Evolutionary conservation across 2,329 filamentous ascomycete species (phyloP).

Genomic region (Aspergillus sp.): DNA sequence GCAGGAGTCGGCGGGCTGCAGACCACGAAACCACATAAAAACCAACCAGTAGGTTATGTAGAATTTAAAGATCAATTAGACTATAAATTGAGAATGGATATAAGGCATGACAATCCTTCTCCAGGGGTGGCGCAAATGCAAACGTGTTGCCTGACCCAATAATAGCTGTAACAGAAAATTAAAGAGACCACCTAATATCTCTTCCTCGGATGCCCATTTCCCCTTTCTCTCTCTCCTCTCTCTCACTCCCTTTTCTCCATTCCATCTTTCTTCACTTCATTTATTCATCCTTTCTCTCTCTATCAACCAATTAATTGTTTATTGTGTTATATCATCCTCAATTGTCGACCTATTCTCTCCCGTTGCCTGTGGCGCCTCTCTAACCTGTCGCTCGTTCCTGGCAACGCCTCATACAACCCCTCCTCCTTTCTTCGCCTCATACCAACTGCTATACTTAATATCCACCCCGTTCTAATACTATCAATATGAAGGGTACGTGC

Average conservation of each 20-base stretch:
- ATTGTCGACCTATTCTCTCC: no score
- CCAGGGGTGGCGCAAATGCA: conserved; percentile 8
- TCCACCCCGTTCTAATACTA: conserved; percentile 1
- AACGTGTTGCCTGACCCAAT: conserved; percentile 5
- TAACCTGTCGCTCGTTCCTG: conserved; percentile 3
- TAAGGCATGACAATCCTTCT: neutral
- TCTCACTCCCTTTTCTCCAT: neutral
- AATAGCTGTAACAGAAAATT: no score
- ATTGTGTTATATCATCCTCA: no score
- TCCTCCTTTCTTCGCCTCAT: neutral
- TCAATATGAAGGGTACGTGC: conserved; percentile 41
- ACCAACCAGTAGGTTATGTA: no score
- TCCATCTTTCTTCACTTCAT: conserved; percentile 6
- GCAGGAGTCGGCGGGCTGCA: no score
- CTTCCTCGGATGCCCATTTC: neutral
- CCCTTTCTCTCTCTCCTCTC: neutral
- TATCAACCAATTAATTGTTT: neutral
- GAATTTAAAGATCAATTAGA: no score
- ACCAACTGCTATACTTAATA: conserved; percentile 1
- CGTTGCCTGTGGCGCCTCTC: neutral
- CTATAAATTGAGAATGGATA: conserved; percentile 5
- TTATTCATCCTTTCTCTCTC: conserved; percentile 7
- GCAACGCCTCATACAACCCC: neutral
- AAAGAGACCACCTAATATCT: neutral
- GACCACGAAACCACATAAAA: no score